Conservation (phyloP, 345 rosid genomes). For the Heritiera littoralis region DNA sequence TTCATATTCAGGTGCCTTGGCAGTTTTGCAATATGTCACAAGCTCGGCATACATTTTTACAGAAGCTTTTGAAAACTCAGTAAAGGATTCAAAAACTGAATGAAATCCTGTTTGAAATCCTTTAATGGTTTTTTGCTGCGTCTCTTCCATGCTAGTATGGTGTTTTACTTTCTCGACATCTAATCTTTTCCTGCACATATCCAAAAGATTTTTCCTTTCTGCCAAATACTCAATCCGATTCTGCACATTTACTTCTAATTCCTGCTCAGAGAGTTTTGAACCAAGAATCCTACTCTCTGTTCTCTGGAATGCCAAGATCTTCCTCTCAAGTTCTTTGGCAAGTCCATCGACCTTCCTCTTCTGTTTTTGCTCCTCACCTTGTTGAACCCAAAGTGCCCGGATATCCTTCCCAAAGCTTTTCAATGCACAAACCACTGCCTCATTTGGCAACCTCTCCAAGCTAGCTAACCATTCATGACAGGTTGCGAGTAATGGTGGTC, state of each 20-base stretch:
- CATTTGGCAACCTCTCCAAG: constrained; percentile 39
- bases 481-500: constrained; percentile 35
- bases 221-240: constrained; percentile 32
- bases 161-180: constrained; percentile 43
- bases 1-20: constrained; percentile 12
- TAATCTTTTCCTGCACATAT: constrained; percentile 30
- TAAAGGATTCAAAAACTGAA: constrained; percentile 36
- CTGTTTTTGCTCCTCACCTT: constrained; percentile 45
- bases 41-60: constrained; percentile 40
- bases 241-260: constrained; percentile 21
- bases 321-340: constrained; percentile 36
- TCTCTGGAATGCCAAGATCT: constrained; percentile 31
- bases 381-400: constrained; percentile 36
- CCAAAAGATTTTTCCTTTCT: constrained; percentile 33
- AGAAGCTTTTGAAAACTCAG: constrained; percentile 40
- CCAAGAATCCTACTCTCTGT: constrained; percentile 36
- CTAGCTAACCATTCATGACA: constrained; percentile 43
- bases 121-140: constrained; percentile 30
- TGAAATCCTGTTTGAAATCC: constrained; percentile 45
- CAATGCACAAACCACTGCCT: constrained; percentile 33
- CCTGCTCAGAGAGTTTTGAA: constrained; percentile 26
- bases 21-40: constrained; percentile 24
- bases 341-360: constrained; percentile 46
- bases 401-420: constrained; percentile 35
- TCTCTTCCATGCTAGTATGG: constrained; percentile 35